Evolutionary conservation across 305 asterid species (phyloP), one percentile per base, ranked within the genome.

Genomic region (Fraxinus ornus): DNA sequence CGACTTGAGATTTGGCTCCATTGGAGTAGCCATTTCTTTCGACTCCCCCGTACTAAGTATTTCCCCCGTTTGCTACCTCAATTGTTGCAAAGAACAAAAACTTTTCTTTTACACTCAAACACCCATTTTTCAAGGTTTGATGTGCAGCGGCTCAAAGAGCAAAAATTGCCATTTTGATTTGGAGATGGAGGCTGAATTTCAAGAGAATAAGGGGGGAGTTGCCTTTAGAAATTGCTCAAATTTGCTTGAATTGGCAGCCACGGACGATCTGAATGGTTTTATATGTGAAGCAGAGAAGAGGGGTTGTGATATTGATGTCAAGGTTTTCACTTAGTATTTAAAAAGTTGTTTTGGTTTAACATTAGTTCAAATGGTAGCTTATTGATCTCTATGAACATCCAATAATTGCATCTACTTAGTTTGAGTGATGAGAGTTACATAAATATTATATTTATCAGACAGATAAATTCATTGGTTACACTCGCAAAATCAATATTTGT

Each of bases 171-270:
- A 84, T 75, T 71, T 37, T 80, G 88, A 89, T 79, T 35, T 83
- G 66, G 83, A 82, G 57, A 95, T 93, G 97, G 97, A 90, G 84
- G 86, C 72, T 79, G 78, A 74, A 73, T 83, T 81, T 36, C 81
- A 72, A 44, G 86, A 49, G 7, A 80, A 76, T 13, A 86, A 86
- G 78, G 83, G 30, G 12, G 88, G 62, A 76, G 0, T 41, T 83
- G 37, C 30, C 44, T 33, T 24, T 35, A 86, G 81, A 79, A 86
- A 30, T n/a, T 87, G 94, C 84, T 91, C 99, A 4, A 92, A 88
- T 1, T 60, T 91, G 83, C 91, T 91, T n/a, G 93, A 91, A 80
- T 64, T 88, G 0, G 92, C 92, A 5, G 94, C 93, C 37, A 78
- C 84, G 0, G 93, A 90, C 64, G 90, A 91, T 80, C 62, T 91